phyloP scores from a whole-genome alignment of 2,329 filamentous ascomycete species.

The Aaosphaeria pasadenensis region DNA sequence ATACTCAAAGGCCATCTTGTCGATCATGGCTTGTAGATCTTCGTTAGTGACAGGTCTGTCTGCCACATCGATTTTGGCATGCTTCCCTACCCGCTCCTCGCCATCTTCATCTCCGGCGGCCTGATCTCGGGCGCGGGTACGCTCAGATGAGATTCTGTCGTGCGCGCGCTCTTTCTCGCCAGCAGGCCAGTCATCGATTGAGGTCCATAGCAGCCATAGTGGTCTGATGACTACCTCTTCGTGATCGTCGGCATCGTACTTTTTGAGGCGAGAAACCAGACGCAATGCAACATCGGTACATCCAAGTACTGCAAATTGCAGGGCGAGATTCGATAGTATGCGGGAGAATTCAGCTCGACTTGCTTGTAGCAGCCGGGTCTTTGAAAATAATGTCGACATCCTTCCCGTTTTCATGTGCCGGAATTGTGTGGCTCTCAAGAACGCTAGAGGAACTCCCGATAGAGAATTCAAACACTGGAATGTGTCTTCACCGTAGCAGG shows the following conservation, averaged over 20 bases:
- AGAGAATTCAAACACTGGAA: too few species aligned
- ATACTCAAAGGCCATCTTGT: not conserved
- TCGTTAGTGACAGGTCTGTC: not conserved
- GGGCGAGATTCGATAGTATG: not conserved
- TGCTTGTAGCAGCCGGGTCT: not conserved
- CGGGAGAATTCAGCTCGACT: not conserved
- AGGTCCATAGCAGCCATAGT: conserved; percentile 7
- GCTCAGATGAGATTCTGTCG: not conserved
- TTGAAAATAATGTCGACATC: too few species aligned
- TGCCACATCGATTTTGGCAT: not conserved
- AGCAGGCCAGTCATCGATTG: conserved; percentile 4
- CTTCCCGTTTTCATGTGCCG: too few species aligned
- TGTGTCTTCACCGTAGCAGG: too few species aligned
- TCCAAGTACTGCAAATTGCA: conserved; percentile 7
- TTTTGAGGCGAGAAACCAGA: conserved; percentile 4
- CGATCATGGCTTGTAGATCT: not conserved
- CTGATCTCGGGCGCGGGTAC: not conserved
- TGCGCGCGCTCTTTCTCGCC: conserved; percentile 5
- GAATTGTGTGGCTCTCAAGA: too few species aligned
- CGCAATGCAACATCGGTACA: conserved; percentile 1
- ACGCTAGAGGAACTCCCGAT: too few species aligned
- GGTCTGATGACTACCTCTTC: conserved; percentile 1
- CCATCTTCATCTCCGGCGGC: not conserved
- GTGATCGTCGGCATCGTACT: conserved; percentile 1
- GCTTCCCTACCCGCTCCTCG: not conserved